Conservation (phyloP, 106 monocot genomes). For the Allium fistulosum region DNA sequence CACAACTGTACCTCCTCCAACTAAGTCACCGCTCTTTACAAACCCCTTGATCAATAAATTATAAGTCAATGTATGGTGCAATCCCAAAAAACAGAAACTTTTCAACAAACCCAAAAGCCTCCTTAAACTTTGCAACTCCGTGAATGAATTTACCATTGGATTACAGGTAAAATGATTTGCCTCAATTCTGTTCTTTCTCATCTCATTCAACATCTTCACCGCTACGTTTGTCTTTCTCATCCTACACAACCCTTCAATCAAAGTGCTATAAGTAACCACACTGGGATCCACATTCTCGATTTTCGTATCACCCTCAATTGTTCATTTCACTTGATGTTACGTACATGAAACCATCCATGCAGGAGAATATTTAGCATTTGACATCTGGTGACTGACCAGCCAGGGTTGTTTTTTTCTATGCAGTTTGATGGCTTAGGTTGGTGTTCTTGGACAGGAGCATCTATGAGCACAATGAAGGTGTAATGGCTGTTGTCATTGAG, state of each 20-base stretch:
- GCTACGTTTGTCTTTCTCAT: slow-evolving; percentile 39
- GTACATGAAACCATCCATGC: slow-evolving; percentile 51
- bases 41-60: slow-evolving; percentile 76
- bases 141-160: slow-evolving; percentile 63
- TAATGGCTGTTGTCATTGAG: background rate
- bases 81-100: slow-evolving; percentile 62
- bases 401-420: slow-evolving; percentile 8
- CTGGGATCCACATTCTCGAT: slow-evolving; percentile 24
- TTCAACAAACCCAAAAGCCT: slow-evolving; percentile 58
- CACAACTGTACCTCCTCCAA: slow-evolving; percentile 46
- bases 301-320: slow-evolving; percentile 38
- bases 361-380: slow-evolving; percentile 54
- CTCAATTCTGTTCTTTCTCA: slow-evolving; percentile 33
- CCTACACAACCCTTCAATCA: slow-evolving; percentile 70
- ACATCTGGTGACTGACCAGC: slow-evolving; percentile 21
- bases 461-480: slow-evolving; percentile 39
- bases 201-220: slow-evolving; percentile 45
- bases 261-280: slow-evolving; percentile 62
- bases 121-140: slow-evolving; percentile 54
- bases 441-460: slow-evolving; percentile 71
- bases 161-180: slow-evolving; percentile 53
- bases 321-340: slow-evolving; percentile 30
- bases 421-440: slow-evolving; percentile 15
- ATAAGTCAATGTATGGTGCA: slow-evolving; percentile 55
- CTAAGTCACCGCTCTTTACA: slow-evolving; percentile 59